A percentile compares a stretch with the other conserved stretches of the same genome.
phyloP scores from a whole-genome alignment of 2,329 filamentous ascomycete genomes.

The Aspergillus quadrilineatus region DNA sequence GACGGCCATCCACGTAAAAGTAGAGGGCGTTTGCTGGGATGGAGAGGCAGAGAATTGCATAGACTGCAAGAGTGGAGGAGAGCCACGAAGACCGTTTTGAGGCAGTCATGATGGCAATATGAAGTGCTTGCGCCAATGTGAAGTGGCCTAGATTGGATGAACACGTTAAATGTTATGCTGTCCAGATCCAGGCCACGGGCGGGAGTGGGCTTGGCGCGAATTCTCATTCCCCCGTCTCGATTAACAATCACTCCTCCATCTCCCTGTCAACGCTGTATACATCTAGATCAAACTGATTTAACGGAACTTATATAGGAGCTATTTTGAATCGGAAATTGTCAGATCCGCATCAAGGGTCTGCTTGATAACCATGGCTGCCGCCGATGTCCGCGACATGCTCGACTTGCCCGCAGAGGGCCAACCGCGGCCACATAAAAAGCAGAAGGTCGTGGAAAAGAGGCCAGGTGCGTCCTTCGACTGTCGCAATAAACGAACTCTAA shows the following conservation, averaged over 20 bases:
- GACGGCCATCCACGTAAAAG: constrained; percentile 87
- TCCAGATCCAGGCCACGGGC: constrained; percentile 27
- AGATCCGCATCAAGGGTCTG: background rate
- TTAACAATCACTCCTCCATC: constrained; percentile 12
- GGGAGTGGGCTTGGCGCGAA: constrained; percentile 26
- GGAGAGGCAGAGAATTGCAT: constrained; percentile 63
- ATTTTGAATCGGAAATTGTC: background rate
- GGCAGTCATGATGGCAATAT: constrained; percentile 33
- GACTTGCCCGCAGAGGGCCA: constrained; percentile 68
- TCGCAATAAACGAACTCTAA: constrained; percentile 1
- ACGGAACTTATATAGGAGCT: background rate
- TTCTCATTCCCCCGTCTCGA: constrained; percentile 16
- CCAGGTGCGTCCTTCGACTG: constrained; percentile 47
- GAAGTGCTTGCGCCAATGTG: background rate
- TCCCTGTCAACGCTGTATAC: background rate
- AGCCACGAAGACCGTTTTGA: constrained; percentile 41
- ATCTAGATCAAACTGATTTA: background rate
- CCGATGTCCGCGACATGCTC: constrained; percentile 85
- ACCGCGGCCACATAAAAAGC: constrained; percentile 68
- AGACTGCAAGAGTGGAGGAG: constrained; percentile 54
- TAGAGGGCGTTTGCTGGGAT: constrained; percentile 77
- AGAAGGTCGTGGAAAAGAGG: constrained; percentile 63
- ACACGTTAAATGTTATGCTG: constrained; percentile 13
- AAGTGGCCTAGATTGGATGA: background rate
- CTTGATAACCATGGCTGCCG: constrained; percentile 52